Evolutionary conservation across 1,139 yeast species (phyloP).

Genomic region (Yamadazyma spencermartinsiae): DNA sequence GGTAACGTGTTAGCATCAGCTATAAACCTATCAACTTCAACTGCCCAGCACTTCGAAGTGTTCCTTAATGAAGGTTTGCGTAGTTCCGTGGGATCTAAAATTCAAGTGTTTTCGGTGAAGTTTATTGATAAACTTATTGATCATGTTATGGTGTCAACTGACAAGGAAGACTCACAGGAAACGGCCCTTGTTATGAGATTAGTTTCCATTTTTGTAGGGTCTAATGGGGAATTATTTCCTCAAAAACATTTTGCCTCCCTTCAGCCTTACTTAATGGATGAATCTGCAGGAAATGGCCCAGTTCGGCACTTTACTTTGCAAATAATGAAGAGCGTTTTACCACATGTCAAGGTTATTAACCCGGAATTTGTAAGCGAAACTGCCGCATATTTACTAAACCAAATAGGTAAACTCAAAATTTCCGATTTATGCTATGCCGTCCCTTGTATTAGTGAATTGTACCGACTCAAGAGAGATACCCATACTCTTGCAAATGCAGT

Average conservation of each 20-base stretch:
- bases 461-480: constrained; percentile 46
- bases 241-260: constrained; percentile 66
- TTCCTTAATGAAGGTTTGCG: constrained; percentile 39
- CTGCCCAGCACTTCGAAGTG: constrained; percentile 22
- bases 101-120: constrained; percentile 4
- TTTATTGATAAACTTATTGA: constrained; percentile 16
- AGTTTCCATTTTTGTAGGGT: constrained; percentile 52
- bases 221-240: constrained; percentile 50
- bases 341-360: constrained; percentile 44
- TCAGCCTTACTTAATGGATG: constrained; percentile 59
- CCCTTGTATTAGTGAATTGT: constrained; percentile 62
- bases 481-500: constrained; percentile 59
- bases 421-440: constrained; percentile 67
- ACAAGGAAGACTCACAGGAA: neutral
- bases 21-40: constrained; percentile 12
- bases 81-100: constrained; percentile 18
- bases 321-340: constrained; percentile 52
- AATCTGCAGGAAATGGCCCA: constrained; percentile 33
- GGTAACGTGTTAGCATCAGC: constrained; percentile 38
- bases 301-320: constrained; percentile 50
- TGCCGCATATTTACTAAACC: constrained; percentile 51
- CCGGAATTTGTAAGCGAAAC: constrained; percentile 51
- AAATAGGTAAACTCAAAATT: constrained; percentile 57
- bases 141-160: neutral
- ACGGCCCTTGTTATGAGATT: constrained; percentile 37